Conservation (phyloP, 192 early-diverging fungal species). For the Chytriomyces sp. region DNA sequence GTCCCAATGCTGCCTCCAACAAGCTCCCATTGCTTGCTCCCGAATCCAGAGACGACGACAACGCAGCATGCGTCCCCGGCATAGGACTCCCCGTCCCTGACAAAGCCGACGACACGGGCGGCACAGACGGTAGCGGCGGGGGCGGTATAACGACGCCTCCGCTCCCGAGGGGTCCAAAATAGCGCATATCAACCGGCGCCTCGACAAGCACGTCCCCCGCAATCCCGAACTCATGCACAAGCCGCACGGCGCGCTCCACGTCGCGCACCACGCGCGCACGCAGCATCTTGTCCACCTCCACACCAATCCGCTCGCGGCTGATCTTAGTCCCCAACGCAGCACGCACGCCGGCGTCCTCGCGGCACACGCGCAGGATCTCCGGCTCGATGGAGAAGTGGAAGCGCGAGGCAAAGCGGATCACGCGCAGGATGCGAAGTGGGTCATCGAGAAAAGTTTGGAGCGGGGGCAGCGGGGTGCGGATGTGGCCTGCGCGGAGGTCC, state of each 20-base stretch:
- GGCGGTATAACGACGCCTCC: neutral
- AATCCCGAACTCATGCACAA: slow-evolving; percentile 27
- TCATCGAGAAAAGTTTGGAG: slow-evolving; percentile 92
- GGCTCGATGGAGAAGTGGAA: slow-evolving; percentile 78
- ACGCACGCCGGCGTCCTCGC: slow-evolving; percentile 22
- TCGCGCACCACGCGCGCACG: slow-evolving; percentile 4
- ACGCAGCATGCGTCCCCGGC: neutral
- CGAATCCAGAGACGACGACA: neutral
- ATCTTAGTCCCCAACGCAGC: slow-evolving; percentile 78
- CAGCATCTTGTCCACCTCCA: slow-evolving; percentile 94
- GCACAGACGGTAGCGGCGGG: neutral
- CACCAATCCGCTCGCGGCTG: slow-evolving; percentile 87
- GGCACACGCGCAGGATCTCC: slow-evolving; percentile 59
- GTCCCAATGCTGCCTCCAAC: neutral
- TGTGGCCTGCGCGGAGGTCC: slow-evolving; percentile 70
- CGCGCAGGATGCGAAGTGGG: slow-evolving; percentile 90
- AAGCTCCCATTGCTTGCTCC: neutral
- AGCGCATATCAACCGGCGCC: slow-evolving; percentile 1
- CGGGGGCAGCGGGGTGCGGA: slow-evolving; percentile 90
- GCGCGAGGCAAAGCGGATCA: slow-evolving; percentile 91
- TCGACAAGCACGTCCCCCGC: slow-evolving; percentile 10
- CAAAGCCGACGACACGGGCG: neutral
- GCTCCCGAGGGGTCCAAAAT: neutral
- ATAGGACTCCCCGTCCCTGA: too few species aligned
- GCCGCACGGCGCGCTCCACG: slow-evolving; percentile 17